Evolutionary conservation across 2,329 filamentous ascomycete species (phyloP), one percentile per base, ranked within the genome.

Genomic region (Beauveria sp.): DNA sequence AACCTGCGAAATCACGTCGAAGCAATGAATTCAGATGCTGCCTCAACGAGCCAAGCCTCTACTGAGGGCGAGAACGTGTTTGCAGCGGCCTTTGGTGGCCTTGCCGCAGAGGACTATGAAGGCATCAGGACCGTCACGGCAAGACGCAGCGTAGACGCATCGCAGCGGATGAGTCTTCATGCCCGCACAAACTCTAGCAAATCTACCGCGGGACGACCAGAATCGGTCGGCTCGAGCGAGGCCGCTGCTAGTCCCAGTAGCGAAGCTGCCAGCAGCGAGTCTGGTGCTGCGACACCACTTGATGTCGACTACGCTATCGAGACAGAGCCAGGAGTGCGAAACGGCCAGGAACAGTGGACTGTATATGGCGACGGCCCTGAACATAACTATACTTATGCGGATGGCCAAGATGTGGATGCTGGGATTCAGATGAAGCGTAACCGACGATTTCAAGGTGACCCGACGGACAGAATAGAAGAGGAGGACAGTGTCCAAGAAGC

Each of bases 401-500:
- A 75, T 41, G 65, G 63, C 37, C 61, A 66, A 20, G 72, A 73
- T 56, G 61, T 53, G 30, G 73, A 76, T n/a, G 68, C 67, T 46
- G 70, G 68, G 9, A 63, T 76, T 47, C 70, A 75, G 56, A 70
- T 76, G 62, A 73, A 73, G 63, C 66, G 68, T 30, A 71, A 73
- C 61, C 68, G 72, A 57, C 66, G 72, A 44, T 70, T 72, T 46
- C 70, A 70, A 66, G 70, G 70, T 40, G 70, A 73, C 51, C 66
- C 73, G 37, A 70, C 70, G 14, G 69, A 70, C 46, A 67, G 72
- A 30, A 76, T 76, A 56, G 72, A 75, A 47, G 74, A 76, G 64
- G 74, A 76, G 61, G 72, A 71, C 44, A 30, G 55, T 18, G 58
- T 22, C 8, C 43, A 60, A 28, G 58, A 60, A 28, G 57, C 41